Evolutionary conservation across 352 stramenopile genomes (phyloP), one percentile per base, ranked within the genome.

Genomic region (Globisporangium cederbergense): DNA sequence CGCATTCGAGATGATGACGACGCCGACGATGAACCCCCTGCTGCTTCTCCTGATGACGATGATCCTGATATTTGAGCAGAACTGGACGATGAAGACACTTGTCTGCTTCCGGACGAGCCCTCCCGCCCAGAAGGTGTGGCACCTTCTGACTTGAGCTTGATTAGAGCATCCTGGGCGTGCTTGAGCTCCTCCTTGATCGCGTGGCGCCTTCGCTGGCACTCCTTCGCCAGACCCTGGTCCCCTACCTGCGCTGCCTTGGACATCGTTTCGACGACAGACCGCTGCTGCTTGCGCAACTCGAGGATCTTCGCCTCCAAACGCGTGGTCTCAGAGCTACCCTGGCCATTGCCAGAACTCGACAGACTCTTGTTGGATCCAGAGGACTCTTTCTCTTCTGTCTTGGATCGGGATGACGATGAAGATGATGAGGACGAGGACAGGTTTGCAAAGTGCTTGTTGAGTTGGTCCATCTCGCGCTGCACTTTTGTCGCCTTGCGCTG

Each of bases 401-500:
- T 68, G 8, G 49, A 45, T 9, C 60, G 64, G 18, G 52, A 71
- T 16, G 46, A 60, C 20, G 78, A 66, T 3, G 71, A 77, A 13
- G 52, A 71, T 16, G 46, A 60, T n/a, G 78, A 66, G 3, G 71
- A 77, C n/a, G 77, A 80, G 0, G 76, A 77, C 4, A 92, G 55
- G 11, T 74, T 83, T 16, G 75, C 67, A 36, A 91, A 76, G 50
- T 93, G 85, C 58, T 88, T 85, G 54, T 83, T 91, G 47, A 93
- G 79, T 68, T 93, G 86, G 47, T 91, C 82, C 82, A 93, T 92
- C 59, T 96, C 87, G 47, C 89, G 87, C 60, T 91, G 76, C 22
- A 96, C 81, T 51, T 83, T 81, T 18, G 71, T 67, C 32, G 84
- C 75, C 58, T 92, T 93, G 52, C 80, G 79, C 65, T 92, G 83